These are phyloP conservation scores for Jasminum sambac DNA, from an alignment of 257 asterid genomes.

Conservation along the genomic window DNA sequence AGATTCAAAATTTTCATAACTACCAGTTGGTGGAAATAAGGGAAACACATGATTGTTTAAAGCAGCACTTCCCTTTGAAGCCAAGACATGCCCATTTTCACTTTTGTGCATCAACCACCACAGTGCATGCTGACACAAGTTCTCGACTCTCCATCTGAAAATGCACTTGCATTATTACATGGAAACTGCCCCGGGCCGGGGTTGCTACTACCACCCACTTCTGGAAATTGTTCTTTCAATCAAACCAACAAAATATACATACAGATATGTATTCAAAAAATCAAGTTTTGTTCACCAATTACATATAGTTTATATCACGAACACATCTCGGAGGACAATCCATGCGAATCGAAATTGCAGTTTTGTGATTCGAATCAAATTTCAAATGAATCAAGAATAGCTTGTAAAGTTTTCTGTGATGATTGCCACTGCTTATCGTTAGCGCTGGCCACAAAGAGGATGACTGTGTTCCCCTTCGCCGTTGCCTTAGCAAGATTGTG, in stretches of 20 bases:
- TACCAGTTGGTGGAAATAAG: too few relatives aligned
- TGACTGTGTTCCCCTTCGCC: constrained; percentile 85
- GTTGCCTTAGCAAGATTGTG: constrained; percentile 96
- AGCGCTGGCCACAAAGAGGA: constrained; percentile 92
- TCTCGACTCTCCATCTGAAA: too few relatives aligned
- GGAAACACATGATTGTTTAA: too few relatives aligned
- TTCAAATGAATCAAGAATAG: constrained; percentile 83
- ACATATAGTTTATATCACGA: neutral
- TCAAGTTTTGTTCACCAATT: neutral
- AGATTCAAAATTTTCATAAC: too few relatives aligned
- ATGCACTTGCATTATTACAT: too few relatives aligned
- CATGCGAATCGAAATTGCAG: neutral
- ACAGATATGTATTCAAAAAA: neutral
- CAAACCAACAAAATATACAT: neutral
- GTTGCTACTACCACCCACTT: too few relatives aligned
- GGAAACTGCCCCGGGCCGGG: too few relatives aligned
- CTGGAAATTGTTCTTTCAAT: neutral
- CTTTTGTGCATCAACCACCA: too few relatives aligned
- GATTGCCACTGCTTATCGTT: constrained; percentile 84
- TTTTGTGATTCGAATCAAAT: constrained; percentile 36
- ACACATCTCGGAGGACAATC: neutral
- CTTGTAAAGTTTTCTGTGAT: constrained; percentile 68
- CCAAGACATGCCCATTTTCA: too few relatives aligned
- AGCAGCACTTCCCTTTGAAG: too few relatives aligned
- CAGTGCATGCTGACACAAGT: too few relatives aligned